These are phyloP conservation scores for Camellia lanceoleosa DNA, from an alignment of 148 eudicot genomes.

Conservation along the genomic window DNA sequence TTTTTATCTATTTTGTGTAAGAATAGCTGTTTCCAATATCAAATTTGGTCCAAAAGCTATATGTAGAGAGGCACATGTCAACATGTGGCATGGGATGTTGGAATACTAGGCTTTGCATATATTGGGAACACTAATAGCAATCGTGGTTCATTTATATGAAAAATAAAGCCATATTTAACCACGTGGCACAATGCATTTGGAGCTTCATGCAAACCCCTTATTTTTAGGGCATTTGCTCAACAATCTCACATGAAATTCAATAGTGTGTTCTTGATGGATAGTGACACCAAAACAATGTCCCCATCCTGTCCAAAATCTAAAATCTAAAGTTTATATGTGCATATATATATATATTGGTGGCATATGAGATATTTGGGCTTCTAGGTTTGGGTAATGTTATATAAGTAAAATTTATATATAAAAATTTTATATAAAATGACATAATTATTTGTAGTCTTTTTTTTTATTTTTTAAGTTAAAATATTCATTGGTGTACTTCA, in stretches of 20 bases:
- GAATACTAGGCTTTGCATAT: background rate
- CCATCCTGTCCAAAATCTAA: background rate
- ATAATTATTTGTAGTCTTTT: too few relatives aligned
- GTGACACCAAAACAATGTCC: background rate
- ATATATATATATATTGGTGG: too few relatives aligned
- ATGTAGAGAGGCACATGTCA: constrained; percentile 14
- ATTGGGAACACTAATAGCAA: constrained; percentile 11
- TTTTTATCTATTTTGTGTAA: too few relatives aligned
- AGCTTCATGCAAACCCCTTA: background rate
- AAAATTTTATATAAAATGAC: too few relatives aligned
- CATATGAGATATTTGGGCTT: too few relatives aligned
- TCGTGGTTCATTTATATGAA: constrained; percentile 7
- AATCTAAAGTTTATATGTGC: too few relatives aligned
- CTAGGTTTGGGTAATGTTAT: too few relatives aligned
- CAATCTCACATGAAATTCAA: constrained; percentile 13
- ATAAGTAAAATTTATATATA: too few relatives aligned
- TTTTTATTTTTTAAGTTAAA: too few relatives aligned
- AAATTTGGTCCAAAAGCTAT: background rate
- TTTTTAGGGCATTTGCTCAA: background rate
- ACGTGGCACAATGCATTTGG: background rate
- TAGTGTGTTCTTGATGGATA: background rate
- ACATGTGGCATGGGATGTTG: constrained; percentile 19
- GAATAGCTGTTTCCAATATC: too few relatives aligned
- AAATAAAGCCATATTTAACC: background rate
- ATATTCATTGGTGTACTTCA: too few relatives aligned